These are phyloP conservation scores for Cladosporium sp. DNA, from an alignment of 2,329 filamentous ascomycete genomes.

Conservation along the genomic window DNA sequence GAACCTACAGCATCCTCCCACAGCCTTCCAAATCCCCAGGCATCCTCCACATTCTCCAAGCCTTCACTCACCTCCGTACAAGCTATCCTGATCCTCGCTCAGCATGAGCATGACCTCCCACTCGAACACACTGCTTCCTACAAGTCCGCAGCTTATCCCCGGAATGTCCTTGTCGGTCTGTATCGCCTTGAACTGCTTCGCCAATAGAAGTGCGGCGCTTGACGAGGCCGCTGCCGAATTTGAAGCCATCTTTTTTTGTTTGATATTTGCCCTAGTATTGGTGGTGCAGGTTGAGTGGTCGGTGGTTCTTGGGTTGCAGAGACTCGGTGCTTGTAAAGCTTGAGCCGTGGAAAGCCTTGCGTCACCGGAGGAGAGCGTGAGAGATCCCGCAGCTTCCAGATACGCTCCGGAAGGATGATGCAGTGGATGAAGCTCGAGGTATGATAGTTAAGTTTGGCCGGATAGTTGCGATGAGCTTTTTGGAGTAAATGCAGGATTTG, in stretches of 20 bases:
- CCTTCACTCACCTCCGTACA: conserved; percentile 74
- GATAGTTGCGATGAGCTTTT: not conserved
- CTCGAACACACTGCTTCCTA: conserved; percentile 85
- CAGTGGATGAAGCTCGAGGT: not conserved
- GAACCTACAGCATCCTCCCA: not conserved
- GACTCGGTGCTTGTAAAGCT: not conserved
- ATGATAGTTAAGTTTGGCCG: not conserved
- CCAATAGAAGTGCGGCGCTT: conserved; percentile 71
- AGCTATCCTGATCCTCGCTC: conserved; percentile 72
- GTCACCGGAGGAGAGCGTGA: not conserved
- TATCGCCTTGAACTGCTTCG: conserved; percentile 90
- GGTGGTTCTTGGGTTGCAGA: not conserved
- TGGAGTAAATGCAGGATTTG: not conserved
- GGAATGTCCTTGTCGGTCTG: conserved; percentile 87
- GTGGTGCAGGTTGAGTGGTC: not conserved
- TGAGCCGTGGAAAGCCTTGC: not conserved
- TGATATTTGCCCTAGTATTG: not conserved
- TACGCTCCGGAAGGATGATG: not conserved
- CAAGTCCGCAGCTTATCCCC: conserved; percentile 88
- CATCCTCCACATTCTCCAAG: not conserved
- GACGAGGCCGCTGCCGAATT: conserved; percentile 25
- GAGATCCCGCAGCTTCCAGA: not conserved
- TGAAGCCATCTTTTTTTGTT: not conserved
- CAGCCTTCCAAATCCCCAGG: not conserved
- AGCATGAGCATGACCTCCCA: conserved; percentile 99